phyloP scores from a whole-genome alignment of 2,329 filamentous ascomycete species.

The Lasiodiplodia sp. region DNA sequence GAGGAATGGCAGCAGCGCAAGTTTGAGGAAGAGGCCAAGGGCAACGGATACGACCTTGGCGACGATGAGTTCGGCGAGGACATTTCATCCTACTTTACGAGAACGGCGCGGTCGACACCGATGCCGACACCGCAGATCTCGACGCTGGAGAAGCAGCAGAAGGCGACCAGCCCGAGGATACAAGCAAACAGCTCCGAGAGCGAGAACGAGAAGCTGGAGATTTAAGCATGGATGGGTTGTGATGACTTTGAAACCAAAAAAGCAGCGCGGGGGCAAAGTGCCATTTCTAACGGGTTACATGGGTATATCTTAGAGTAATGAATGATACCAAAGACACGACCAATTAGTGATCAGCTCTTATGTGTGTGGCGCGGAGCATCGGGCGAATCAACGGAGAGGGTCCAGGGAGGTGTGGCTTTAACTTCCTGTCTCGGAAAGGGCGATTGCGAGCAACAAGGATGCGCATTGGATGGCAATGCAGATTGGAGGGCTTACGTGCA shows the following conservation, averaged over 20 bases:
- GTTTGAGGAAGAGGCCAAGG: slow-evolving; percentile 56
- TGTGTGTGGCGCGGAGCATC: slow-evolving; percentile 13
- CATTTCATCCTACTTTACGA: slow-evolving; percentile 44
- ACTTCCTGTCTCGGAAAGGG: slow-evolving; percentile 10
- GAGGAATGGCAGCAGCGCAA: slow-evolving; percentile 63
- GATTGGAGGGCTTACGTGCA: slow-evolving; percentile 22
- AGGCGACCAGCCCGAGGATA: slow-evolving; percentile 27
- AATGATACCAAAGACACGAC: slow-evolving; percentile 20
- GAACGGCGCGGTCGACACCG: slow-evolving; percentile 32
- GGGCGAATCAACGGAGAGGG: neutral
- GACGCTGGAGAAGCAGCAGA: slow-evolving; percentile 35
- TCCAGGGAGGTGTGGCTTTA: slow-evolving; percentile 15
- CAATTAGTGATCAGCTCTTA: slow-evolving; percentile 9
- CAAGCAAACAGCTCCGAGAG: slow-evolving; percentile 30
- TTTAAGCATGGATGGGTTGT: slow-evolving; percentile 7
- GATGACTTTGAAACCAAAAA: neutral
- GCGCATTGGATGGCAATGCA: slow-evolving; percentile 4
- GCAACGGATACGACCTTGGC: slow-evolving; percentile 41
- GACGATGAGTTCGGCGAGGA: slow-evolving; percentile 42
- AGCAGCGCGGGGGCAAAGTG: slow-evolving; percentile 5
- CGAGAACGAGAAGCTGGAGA: slow-evolving; percentile 29
- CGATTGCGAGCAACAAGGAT: slow-evolving; percentile 12
- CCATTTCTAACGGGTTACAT: neutral
- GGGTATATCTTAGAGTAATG: slow-evolving; percentile 28
- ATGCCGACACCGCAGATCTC: slow-evolving; percentile 30